Evolutionary conservation across 495 filamentous ascomycete species (phyloP).

Genomic region (Lindgomyces ingoldianus): DNA sequence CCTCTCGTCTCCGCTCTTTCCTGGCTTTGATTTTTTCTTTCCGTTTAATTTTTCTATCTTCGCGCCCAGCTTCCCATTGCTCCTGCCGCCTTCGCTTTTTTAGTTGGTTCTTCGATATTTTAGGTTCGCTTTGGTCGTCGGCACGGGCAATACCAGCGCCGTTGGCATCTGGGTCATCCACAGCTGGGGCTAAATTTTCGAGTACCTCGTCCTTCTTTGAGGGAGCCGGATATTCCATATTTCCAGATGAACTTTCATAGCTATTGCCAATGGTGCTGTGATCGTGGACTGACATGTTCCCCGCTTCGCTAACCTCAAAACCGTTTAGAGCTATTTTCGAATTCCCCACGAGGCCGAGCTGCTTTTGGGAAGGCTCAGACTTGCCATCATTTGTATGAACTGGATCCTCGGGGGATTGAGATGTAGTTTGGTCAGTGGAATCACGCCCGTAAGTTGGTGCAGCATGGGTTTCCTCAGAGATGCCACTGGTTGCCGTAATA

Average conservation of each 20-base stretch:
- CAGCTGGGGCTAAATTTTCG: slow-evolving; percentile 11
- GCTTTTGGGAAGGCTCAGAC: too few species aligned
- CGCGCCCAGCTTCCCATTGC: slow-evolving; percentile 67
- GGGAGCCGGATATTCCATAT: too few species aligned
- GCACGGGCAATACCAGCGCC: slow-evolving; percentile 22
- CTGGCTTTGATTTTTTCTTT: slow-evolving; percentile 69
- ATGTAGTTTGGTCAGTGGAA: background rate
- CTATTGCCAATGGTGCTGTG: too few species aligned
- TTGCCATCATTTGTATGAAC: too few species aligned
- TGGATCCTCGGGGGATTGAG: too few species aligned
- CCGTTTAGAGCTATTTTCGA: too few species aligned
- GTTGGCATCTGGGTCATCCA: slow-evolving; percentile 22
- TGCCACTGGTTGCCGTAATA: background rate
- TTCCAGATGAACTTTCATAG: too few species aligned
- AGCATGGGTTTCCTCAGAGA: background rate
- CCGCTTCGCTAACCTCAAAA: too few species aligned
- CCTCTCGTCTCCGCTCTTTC: slow-evolving; percentile 59
- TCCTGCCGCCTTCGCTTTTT: slow-evolving; percentile 70
- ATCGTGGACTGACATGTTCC: too few species aligned
- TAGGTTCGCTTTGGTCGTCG: slow-evolving; percentile 1
- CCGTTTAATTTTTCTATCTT: slow-evolving; percentile 67
- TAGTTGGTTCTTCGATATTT: slow-evolving; percentile 74
- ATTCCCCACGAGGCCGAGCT: too few species aligned
- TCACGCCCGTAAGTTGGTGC: background rate
- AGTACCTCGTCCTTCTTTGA: too few species aligned